Percentiles rank a stretch among this genome's conserved stretches.
phyloP scores from a whole-genome alignment of 1,284 basidiomycete species.

The Melampsora larici-populina region DNA sequence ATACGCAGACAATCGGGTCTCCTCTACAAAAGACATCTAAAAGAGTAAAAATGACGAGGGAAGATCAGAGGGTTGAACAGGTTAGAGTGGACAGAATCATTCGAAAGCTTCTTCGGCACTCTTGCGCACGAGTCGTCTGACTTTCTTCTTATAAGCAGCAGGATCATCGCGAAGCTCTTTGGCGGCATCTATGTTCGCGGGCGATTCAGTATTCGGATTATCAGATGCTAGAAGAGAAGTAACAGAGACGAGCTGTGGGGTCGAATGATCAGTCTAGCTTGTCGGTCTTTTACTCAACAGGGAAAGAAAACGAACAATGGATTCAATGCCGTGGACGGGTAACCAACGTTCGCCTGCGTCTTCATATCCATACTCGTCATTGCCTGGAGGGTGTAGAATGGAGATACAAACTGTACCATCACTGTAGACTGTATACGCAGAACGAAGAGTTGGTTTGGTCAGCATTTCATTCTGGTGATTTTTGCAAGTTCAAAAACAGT shows the following conservation, averaged over 20 bases:
- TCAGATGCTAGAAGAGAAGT: slow-evolving; percentile 31
- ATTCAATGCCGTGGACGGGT: slow-evolving; percentile 94
- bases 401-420: slow-evolving; percentile 41
- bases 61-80: no score
- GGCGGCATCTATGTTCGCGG: slow-evolving; percentile 56
- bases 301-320: slow-evolving; percentile 67
- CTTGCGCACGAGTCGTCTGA: slow-evolving; percentile 74
- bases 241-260: slow-evolving; percentile 37
- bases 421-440: slow-evolving; percentile 57
- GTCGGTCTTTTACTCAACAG: neutral
- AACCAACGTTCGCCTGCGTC: slow-evolving; percentile 96
- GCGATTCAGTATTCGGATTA: slow-evolving; percentile 32
- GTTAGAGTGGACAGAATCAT: slow-evolving; percentile 51
- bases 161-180: slow-evolving; percentile 47
- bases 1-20: no score
- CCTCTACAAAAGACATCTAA: no score
- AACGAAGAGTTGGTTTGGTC: slow-evolving; percentile 9
- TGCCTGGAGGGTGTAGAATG: slow-evolving; percentile 74
- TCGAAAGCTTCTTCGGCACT: slow-evolving; percentile 83
- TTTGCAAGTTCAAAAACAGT: neutral
- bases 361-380: slow-evolving; percentile 97
- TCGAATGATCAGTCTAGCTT: slow-evolving; percentile 20
- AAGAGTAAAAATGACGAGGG: no score
- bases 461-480: neutral
- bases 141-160: slow-evolving; percentile 83